Conservation (phyloP, 805 yeast species). For the Jamesozyma rosinii region DNA sequence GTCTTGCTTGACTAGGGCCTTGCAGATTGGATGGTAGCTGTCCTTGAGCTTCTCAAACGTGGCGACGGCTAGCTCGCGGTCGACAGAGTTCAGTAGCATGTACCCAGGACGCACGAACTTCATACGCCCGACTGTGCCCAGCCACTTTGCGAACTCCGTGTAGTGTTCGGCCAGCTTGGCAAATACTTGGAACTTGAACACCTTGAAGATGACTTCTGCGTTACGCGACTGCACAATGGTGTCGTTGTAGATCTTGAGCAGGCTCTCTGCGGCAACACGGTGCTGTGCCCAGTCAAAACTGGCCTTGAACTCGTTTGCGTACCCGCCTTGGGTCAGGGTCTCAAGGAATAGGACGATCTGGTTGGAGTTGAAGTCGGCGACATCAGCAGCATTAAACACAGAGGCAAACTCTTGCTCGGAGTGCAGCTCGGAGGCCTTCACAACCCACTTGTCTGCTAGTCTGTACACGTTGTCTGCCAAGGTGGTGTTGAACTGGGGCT, state of each 20-base stretch:
- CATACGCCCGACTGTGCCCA: constrained; percentile 90
- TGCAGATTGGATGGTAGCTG: constrained; percentile 78
- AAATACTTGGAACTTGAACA: constrained; percentile 57
- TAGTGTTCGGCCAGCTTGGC: constrained; percentile 42
- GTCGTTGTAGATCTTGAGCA: constrained; percentile 33
- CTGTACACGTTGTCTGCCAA: constrained; percentile 63
- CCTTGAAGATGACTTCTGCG: constrained; percentile 74
- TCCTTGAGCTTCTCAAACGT: constrained; percentile 54
- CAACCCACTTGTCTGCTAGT: constrained; percentile 60
- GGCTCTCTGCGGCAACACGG: constrained; percentile 29
- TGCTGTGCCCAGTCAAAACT: constrained; percentile 31
- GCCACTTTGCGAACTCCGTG: constrained; percentile 62
- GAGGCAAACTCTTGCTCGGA: constrained; percentile 16
- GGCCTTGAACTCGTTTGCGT: background rate
- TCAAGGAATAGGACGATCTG: constrained; percentile 77
- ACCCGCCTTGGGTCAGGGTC: constrained; percentile 42
- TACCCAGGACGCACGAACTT: constrained; percentile 87
- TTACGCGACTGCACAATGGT: constrained; percentile 48
- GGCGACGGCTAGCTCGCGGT: constrained; percentile 51
- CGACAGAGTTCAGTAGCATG: constrained; percentile 52
- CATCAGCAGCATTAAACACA: constrained; percentile 41
- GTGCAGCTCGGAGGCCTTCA: constrained; percentile 23
- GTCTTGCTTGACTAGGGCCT: constrained; percentile 75
- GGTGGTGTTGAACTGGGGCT: constrained; percentile 69
- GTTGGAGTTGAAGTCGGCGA: constrained; percentile 53